Percentiles rank a stretch among this genome's conserved stretches.
These are phyloP conservation scores for Cytospora piceae DNA, from an alignment of 2,329 filamentous ascomycete genomes.

Conservation along the genomic window DNA sequence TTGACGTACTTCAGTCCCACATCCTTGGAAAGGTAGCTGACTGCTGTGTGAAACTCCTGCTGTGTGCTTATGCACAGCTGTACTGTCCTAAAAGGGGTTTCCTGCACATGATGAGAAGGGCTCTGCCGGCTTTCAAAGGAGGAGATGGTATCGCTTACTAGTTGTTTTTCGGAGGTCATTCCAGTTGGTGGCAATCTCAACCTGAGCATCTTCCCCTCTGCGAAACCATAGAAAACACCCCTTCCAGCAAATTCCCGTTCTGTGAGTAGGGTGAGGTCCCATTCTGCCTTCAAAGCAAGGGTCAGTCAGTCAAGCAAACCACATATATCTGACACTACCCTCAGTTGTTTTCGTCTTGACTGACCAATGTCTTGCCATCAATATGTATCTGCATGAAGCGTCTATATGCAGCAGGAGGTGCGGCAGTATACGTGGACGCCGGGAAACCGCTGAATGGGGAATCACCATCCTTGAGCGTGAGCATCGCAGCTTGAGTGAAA, in stretches of 20 bases:
- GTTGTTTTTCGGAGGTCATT: not conserved
- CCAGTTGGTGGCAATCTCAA: constrained; percentile 13
- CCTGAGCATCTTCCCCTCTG: constrained; percentile 9
- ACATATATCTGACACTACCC: not conserved
- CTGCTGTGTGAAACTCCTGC: constrained; percentile 20
- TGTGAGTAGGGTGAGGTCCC: constrained; percentile 18
- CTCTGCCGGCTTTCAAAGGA: no score
- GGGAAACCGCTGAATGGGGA: not conserved
- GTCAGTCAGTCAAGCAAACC: constrained; percentile 1
- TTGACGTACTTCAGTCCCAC: constrained; percentile 10
- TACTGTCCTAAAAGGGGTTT: constrained; percentile 1
- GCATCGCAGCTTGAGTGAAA: constrained; percentile 12
- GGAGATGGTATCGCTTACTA: not conserved
- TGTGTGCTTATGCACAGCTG: not conserved
- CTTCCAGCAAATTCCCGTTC: not conserved
- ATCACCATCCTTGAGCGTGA: constrained; percentile 9
- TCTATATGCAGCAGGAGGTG: not conserved
- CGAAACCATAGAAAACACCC: constrained; percentile 1
- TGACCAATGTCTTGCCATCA: constrained; percentile 22
- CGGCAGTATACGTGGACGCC: not conserved
- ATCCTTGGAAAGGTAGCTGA: constrained; percentile 18
- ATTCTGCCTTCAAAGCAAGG: constrained; percentile 8
- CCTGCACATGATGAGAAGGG: not conserved
- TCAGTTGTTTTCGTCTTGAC: not conserved
- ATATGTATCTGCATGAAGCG: constrained; percentile 25